Base-by-base conservation (phyloP, 202 grass and related monocot species). In the Carex arenaria region DNA sequence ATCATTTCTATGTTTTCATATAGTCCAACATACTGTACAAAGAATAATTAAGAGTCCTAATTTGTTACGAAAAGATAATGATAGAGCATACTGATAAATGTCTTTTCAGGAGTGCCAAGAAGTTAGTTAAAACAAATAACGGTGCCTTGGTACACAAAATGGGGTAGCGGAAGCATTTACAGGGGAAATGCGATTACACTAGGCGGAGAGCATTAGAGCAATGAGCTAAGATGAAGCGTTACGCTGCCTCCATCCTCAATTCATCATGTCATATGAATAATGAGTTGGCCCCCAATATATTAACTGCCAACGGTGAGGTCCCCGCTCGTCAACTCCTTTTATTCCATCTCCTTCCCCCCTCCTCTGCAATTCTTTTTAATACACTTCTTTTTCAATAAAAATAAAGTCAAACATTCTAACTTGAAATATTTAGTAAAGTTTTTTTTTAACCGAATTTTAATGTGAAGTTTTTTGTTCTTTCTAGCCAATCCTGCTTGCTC, bases 261-360 rank as follows among this genome's bases (percentile, higher is more conserved):
- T 30, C 10, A 64, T 66, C 12, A 34, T 66, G 64, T 34, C 15
- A 51, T 49, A 22, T 72, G 69, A 72, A 19, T 72, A 51, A 22
- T 72, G 69, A 72, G 69, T 72, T 72, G 69, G 69, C 42, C 42
- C 69, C 69, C 40, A 51, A 51, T 38, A 36, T 34, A 66, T 36
- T 72, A 72, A 72, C 69, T 51, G n/a, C 69, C 69, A 72, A 72
- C 69, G 69, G 69, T 13, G 71, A 14, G 71, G 71, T 31, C 71
- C 52, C 52, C 72, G 36, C 14, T 3, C 11, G 72, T 56, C 72
- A 76, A 56, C 72, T 13, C 72, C 14, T 52, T 34, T 22, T 20
- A 53, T 73, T 52, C 47, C 4, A 11, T 53, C 18, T 72, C 9
- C n/a, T 0, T 67, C 5, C 14, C 13, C 14, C 31, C 4, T 36